phyloP scores from a whole-genome alignment of 305 asterid genomes.

The Fraxinus sp. region DNA sequence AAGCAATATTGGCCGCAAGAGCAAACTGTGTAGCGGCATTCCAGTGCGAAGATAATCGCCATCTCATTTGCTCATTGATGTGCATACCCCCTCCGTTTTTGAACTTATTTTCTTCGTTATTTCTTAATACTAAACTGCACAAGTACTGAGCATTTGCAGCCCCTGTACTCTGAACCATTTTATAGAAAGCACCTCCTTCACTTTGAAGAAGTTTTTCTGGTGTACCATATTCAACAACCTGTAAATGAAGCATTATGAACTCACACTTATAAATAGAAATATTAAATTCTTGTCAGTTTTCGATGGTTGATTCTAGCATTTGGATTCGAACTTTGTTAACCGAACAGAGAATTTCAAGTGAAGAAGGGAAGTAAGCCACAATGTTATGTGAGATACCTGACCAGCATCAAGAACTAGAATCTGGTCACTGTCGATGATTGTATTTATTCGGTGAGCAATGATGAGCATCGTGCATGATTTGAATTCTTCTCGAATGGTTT shows the following conservation, averaged over 20 bases:
- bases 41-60: constrained; percentile 50
- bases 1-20: constrained; percentile 44
- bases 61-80: constrained; percentile 17
- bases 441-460: constrained; percentile 89
- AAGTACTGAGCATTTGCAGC: constrained; percentile 77
- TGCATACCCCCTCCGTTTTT: constrained; percentile 24
- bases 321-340: not conserved
- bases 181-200: constrained; percentile 61
- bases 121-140: constrained; percentile 47
- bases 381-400: constrained; percentile 41
- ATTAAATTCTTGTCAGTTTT: not conserved
- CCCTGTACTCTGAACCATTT: constrained; percentile 82
- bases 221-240: constrained; percentile 73
- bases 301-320: not conserved
- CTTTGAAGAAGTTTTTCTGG: constrained; percentile 60
- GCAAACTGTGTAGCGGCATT: constrained; percentile 55
- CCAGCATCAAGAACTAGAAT: constrained; percentile 84
- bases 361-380: not conserved
- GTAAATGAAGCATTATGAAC: constrained; percentile 3
- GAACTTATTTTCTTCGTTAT: constrained; percentile 27
- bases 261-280: not conserved
- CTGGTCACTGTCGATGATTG: constrained; percentile 80
- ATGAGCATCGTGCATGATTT: constrained; percentile 92
- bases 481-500: constrained; percentile 85
- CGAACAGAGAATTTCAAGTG: not conserved